These are phyloP conservation scores for Xylariomycetidae sp. DNA, from an alignment of 2,329 filamentous ascomycete species.

Conservation along the genomic window DNA sequence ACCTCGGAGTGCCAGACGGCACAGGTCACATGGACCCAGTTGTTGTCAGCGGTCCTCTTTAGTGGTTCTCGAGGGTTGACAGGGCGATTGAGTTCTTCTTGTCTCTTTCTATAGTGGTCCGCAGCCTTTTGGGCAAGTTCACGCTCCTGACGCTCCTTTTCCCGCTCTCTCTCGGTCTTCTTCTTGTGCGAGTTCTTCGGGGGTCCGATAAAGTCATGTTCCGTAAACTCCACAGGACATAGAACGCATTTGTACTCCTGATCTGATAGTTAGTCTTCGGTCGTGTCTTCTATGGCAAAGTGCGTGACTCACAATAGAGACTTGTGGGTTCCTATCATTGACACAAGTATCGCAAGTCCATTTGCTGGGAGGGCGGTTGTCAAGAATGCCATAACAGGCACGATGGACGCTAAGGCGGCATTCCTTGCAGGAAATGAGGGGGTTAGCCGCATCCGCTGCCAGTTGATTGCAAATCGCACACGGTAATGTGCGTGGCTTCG, in stretches of 20 bases:
- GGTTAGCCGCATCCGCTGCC: conserved; percentile 63
- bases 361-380: conserved; percentile 64
- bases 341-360: conserved; percentile 96
- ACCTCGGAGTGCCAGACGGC: conserved; percentile 89
- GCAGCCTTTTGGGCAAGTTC: conserved; percentile 74
- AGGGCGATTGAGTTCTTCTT: conserved; percentile 79
- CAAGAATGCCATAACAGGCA: conserved; percentile 80
- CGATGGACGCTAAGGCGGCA: conserved; percentile 90
- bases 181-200: conserved; percentile 83
- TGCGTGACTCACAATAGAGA: conserved; percentile 68
- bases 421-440: conserved; percentile 70
- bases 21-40: conserved; percentile 95
- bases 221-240: conserved; percentile 76
- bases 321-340: conserved; percentile 86
- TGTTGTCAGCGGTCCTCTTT: conserved; percentile 92
- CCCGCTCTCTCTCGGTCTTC: conserved; percentile 77
- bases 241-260: conserved; percentile 88
- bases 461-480: conserved; percentile 78
- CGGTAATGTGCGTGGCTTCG: conserved; percentile 70
- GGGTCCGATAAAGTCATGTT: conserved; percentile 77
- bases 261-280: conserved; percentile 24
- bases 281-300: conserved; percentile 3
- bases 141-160: conserved; percentile 79
- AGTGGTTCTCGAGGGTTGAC: conserved; percentile 80
- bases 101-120: conserved; percentile 75